A percentile compares a stretch with the other conserved stretches of the same genome.
Evolutionary conservation across 371 early-diverging fungal species (phyloP).

Genomic region (Actinomortierella wolfii): DNA sequence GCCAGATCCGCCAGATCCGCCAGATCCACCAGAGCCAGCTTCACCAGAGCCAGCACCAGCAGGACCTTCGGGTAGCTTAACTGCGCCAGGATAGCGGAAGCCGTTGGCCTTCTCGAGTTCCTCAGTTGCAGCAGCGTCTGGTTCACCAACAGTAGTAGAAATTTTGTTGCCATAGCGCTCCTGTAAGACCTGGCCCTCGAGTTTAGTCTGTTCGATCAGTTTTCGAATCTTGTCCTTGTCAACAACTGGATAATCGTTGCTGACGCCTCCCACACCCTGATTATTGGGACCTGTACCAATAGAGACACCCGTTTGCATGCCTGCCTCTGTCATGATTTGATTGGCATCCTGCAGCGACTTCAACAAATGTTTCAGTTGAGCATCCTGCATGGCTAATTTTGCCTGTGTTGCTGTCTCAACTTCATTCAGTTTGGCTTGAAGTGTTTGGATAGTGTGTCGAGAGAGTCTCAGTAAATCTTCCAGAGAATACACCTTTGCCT

Average conservation of each 20-base stretch:
- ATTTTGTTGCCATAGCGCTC: constrained; percentile 40
- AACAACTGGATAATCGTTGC: constrained; percentile 22
- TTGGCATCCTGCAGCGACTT: constrained; percentile 64
- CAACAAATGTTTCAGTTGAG: constrained; percentile 71
- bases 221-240: constrained; percentile 37
- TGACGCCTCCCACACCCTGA: not conserved
- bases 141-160: constrained; percentile 16
- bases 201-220: constrained; percentile 42
- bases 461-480: constrained; percentile 83
- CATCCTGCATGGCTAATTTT: constrained; percentile 71
- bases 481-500: constrained; percentile 74
- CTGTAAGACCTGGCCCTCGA: constrained; percentile 37
- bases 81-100: constrained; percentile 18
- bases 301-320: constrained; percentile 22
- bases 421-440: constrained; percentile 74
- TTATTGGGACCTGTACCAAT: constrained; percentile 14
- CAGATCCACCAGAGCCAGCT: constrained; percentile 30
- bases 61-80: not conserved
- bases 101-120: constrained; percentile 31
- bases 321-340: constrained; percentile 47
- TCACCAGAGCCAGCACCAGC: constrained; percentile 21
- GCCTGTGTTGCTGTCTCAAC: constrained; percentile 67
- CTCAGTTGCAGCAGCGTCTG: constrained; percentile 20
- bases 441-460: constrained; percentile 76
- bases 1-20: constrained; percentile 16